A percentile compares a stretch with the other conserved stretches of the same genome.
These are phyloP conservation scores for Debaryomyces nepalensis DNA, from an alignment of 1,139 yeast species.

Conservation along the genomic window DNA sequence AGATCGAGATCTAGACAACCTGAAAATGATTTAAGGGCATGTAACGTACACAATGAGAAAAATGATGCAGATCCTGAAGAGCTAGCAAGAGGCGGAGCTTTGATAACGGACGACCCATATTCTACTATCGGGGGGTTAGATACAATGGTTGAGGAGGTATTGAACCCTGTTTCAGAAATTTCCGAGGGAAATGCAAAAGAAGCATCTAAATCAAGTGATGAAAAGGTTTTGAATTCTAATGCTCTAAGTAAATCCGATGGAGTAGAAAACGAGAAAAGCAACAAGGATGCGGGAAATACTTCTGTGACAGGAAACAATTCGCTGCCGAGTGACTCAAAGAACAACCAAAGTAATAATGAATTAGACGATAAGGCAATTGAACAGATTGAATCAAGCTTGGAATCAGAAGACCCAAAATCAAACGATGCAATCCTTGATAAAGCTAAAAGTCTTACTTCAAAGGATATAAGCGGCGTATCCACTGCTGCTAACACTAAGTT, in stretches of 20 bases:
- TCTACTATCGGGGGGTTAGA: constrained; percentile 45
- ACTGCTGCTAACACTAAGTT: background rate
- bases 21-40: constrained; percentile 35
- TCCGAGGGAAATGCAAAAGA: too few relatives aligned
- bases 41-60: constrained; percentile 33
- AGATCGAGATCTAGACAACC: constrained; percentile 61
- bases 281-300: background rate
- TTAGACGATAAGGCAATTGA: constrained; percentile 15
- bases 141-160: constrained; percentile 46
- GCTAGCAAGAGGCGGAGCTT: constrained; percentile 50
- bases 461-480: constrained; percentile 2
- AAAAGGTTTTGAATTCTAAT: background rate
- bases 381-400: constrained; percentile 15
- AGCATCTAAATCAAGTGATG: background rate
- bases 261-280: background rate
- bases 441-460: constrained; percentile 2
- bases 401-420: background rate
- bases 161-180: constrained; percentile 26
- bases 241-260: background rate
- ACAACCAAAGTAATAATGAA: background rate
- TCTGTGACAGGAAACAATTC: background rate
- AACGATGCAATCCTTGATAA: background rate
- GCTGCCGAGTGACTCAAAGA: too few relatives aligned
- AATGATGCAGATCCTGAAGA: constrained; percentile 48
- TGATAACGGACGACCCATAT: constrained; percentile 53